Percentiles rank a stretch among this genome's conserved stretches.
These are phyloP conservation scores for Pichia scutulata DNA, from an alignment of 805 yeast genomes.

Conservation along the genomic window DNA sequence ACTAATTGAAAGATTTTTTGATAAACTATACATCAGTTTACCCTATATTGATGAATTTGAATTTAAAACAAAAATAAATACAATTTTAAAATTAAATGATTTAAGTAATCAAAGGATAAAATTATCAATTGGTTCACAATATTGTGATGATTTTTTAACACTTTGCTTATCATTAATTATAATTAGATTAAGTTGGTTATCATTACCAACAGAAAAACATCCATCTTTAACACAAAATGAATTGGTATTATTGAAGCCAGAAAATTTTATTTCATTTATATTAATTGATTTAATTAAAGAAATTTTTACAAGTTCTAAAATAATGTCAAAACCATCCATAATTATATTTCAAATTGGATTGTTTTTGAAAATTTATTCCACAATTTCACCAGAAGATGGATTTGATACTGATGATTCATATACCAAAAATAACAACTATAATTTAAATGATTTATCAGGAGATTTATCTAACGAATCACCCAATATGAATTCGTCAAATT, in stretches of 20 bases:
- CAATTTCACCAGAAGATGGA: constrained; percentile 52
- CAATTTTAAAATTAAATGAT: constrained; percentile 39
- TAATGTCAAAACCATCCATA: constrained; percentile 38
- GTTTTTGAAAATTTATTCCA: constrained; percentile 47
- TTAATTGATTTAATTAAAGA: constrained; percentile 39
- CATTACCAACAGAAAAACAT: constrained; percentile 36
- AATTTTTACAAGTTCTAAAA: constrained; percentile 34
- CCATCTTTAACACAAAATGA: constrained; percentile 27
- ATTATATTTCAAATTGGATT: constrained; percentile 53
- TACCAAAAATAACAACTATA: constrained; percentile 20
- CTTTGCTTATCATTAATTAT: constrained; percentile 47
- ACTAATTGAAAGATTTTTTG: constrained; percentile 52
- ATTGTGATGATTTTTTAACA: constrained; percentile 38
- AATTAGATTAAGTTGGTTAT: constrained; percentile 48
- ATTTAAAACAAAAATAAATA: constrained; percentile 35
- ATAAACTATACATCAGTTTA: constrained; percentile 50
- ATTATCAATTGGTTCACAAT: constrained; percentile 27
- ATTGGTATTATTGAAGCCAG: constrained; percentile 30
- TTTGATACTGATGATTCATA: constrained; percentile 36
- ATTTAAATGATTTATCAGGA: constrained; percentile 29
- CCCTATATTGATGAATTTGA: constrained; percentile 59
- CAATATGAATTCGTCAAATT: constrained; percentile 30
- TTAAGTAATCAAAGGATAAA: constrained; percentile 25
- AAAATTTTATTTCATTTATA: constrained; percentile 34
- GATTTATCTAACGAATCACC: constrained; percentile 29